Evolutionary conservation across 805 yeast species (phyloP), one percentile per base, ranked within the genome.

Genomic region (Blastobotrys attinorum): DNA sequence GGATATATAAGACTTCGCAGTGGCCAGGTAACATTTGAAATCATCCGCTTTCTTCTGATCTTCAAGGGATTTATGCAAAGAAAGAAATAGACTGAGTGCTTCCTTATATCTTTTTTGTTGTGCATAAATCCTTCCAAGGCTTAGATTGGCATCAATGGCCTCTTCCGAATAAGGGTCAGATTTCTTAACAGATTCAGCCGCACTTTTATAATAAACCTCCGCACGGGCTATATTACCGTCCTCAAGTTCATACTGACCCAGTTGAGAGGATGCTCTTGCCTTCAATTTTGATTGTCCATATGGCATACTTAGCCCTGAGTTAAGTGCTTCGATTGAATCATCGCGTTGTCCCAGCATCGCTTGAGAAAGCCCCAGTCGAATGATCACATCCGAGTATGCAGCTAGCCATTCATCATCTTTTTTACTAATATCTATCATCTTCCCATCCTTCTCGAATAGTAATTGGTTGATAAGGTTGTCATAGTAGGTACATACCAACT

Each of bases 311-410:
- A 43, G 40, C 3, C 58, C 59, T 1, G 61, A 55, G 15, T 31
- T 40, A 10, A 62, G 50, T 2, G 62, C 58, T 25, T 47, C 57
- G 4, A 42, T 29, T 3, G 61, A 59, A 15, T 48, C 56, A 10
- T 46, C 56, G n/a, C 45, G 43, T 7, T 44, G 17, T 3, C 46
- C 51, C 18, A 47, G 41, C 38, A 33, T 29, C 15, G 35, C 49
- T 32, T 49, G 42, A 10, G 55, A 51, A n/a, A 59, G 39, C 0
- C 64, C 66, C 22, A 56, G 42, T 15, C 59, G 46, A 15, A 60
- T 54, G 40, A 59, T 46, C 13, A 60, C 38, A 42, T 62, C 66
- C 3, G 60, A 53, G 45, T 62, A 62, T 3, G 64, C 65, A 2
- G 57, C 49, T 7, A 62, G 53, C 66, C 66, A 62, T 31, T 44